phyloP scores from a whole-genome alignment of 176 grass and related monocot genomes.

The Aegilops bicornis region DNA sequence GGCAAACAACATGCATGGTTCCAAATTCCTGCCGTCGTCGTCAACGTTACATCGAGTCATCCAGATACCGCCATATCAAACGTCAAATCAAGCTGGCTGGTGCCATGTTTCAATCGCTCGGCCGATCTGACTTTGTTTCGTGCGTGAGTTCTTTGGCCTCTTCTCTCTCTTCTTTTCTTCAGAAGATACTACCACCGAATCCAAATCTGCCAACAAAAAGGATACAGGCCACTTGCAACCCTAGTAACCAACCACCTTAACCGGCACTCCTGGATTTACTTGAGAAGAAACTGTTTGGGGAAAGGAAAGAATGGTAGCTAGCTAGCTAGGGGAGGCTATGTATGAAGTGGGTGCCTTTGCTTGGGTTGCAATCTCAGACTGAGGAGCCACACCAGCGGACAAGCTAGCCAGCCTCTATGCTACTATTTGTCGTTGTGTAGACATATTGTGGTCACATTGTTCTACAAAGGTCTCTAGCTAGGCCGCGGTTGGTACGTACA shows the following conservation, averaged over 20 bases:
- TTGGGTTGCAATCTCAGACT: constrained; percentile 32
- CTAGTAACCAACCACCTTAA: too few species aligned
- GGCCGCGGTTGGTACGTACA: too few species aligned
- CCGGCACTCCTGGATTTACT: too few species aligned
- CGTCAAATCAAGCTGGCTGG: background rate
- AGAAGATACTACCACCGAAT: background rate
- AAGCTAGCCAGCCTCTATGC: background rate
- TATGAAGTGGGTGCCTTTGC: background rate
- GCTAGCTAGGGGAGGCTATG: background rate
- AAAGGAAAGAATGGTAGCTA: background rate
- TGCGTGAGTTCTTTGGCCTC: background rate
- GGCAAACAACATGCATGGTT: background rate
- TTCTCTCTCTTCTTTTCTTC: background rate
- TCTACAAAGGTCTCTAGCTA: background rate
- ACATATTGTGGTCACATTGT: background rate
- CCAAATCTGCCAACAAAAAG: background rate
- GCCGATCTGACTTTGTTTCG: background rate
- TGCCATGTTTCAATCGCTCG: background rate
- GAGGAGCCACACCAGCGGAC: background rate
- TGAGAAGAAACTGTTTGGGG: too few species aligned
- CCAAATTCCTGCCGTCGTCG: background rate
- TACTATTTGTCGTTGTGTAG: background rate
- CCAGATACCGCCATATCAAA: too few species aligned
- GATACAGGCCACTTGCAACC: background rate
- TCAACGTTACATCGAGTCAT: background rate